phyloP scores from a whole-genome alignment of 768 basidiomycete species.

The Hygrophorus pudorinus region DNA sequence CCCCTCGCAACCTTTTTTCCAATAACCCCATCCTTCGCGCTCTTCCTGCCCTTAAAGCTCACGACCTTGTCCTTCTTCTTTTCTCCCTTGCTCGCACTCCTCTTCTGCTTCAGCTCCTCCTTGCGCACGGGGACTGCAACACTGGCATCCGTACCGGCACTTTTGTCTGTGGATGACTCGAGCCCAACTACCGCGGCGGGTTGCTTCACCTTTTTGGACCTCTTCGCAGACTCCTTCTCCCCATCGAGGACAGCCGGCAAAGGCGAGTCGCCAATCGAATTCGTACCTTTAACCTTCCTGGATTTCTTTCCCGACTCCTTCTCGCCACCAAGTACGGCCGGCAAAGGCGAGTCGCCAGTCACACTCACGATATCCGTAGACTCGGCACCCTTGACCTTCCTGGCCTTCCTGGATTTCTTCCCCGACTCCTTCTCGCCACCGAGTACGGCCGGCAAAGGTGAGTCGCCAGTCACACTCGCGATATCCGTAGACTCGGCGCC shows the following conservation, averaged over 20 bases:
- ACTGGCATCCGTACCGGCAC: slow-evolving; percentile 8
- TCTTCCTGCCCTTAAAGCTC: slow-evolving; percentile 40
- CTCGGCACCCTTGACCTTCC: slow-evolving; percentile 3
- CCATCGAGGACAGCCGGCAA: neutral
- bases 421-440: slow-evolving; percentile 12
- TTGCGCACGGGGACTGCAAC: slow-evolving; percentile 19
- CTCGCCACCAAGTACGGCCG: neutral
- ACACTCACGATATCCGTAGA: neutral
- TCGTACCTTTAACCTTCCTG: slow-evolving; percentile 5
- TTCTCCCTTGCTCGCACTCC: slow-evolving; percentile 29
- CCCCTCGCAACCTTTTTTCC: slow-evolving; percentile 40
- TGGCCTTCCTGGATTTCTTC: slow-evolving; percentile 7
- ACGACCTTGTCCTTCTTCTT: slow-evolving; percentile 39
- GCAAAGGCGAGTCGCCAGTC: slow-evolving; percentile 1
- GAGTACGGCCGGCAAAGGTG: no score
- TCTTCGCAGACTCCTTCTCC: slow-evolving; percentile 13
- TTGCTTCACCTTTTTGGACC: slow-evolving; percentile 6
- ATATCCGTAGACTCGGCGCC: neutral
- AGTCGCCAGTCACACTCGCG: neutral
- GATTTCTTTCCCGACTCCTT: slow-evolving; percentile 12
- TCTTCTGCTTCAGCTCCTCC: slow-evolving; percentile 47
- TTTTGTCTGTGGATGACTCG: slow-evolving; percentile 10
- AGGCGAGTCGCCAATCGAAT: no score
- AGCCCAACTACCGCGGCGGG: neutral
- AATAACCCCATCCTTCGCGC: slow-evolving; percentile 43